phyloP scores from a whole-genome alignment of 495 filamentous ascomycete genomes.

The Lasiosphaeria hispida region DNA sequence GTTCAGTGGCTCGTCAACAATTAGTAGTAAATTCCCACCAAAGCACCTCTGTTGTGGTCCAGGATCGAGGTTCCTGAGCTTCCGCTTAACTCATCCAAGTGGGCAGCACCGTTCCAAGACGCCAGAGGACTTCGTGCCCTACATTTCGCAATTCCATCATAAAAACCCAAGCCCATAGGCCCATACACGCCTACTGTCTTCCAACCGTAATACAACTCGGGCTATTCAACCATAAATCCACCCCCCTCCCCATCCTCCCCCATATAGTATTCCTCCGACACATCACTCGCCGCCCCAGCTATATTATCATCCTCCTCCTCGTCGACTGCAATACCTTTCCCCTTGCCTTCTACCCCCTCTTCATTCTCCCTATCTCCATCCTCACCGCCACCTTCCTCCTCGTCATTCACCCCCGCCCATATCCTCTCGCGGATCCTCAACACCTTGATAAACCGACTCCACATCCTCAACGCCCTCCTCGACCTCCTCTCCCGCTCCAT shows the following conservation, averaged over 20 bases:
- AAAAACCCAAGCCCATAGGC: too few relatives aligned
- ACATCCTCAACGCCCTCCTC: constrained; percentile 61
- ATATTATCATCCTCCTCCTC: constrained; percentile 24
- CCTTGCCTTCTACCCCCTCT: constrained; percentile 23
- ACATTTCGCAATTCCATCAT: too few relatives aligned
- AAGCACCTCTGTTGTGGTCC: too few relatives aligned
- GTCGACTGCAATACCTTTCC: constrained; percentile 16
- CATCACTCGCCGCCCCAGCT: constrained; percentile 19
- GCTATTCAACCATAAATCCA: constrained; percentile 33
- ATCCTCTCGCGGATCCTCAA: constrained; percentile 78
- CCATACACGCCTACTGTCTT: too few relatives aligned
- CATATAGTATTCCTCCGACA: constrained; percentile 29
- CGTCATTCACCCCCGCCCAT: constrained; percentile 47
- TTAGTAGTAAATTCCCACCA: too few relatives aligned
- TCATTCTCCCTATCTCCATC: constrained; percentile 31
- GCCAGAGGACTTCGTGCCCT: too few relatives aligned
- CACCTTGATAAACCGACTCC: constrained; percentile 72
- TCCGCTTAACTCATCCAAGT: too few relatives aligned
- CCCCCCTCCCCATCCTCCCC: constrained; percentile 34
- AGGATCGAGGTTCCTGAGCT: too few relatives aligned
- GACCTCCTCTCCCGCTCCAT: constrained; percentile 56
- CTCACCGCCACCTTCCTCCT: constrained; percentile 30
- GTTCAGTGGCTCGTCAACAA: too few relatives aligned
- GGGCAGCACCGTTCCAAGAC: too few relatives aligned
- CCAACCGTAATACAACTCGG: neutral